These are phyloP conservation scores for Colletotrichum godetiae DNA, from an alignment of 2,329 filamentous ascomycete genomes.

Conservation along the genomic window DNA sequence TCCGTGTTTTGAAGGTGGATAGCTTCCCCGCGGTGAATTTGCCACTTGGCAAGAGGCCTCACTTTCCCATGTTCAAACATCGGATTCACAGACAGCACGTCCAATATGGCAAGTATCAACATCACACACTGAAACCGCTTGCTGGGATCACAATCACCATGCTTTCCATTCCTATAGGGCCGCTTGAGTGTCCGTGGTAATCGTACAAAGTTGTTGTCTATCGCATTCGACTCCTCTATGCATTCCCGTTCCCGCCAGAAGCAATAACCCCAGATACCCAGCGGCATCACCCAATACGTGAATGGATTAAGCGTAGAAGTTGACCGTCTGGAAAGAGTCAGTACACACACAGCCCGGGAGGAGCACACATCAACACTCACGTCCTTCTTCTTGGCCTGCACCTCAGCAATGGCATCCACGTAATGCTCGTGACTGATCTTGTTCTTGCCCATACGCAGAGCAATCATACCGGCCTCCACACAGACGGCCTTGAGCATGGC, in stretches of 20 bases:
- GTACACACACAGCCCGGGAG: constrained; percentile 14
- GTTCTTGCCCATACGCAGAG: constrained; percentile 90
- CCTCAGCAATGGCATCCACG: constrained; percentile 96
- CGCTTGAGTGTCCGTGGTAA: constrained; percentile 34
- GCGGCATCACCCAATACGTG: constrained; percentile 17
- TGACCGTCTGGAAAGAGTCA: constrained; percentile 62
- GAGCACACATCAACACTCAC: constrained; percentile 53
- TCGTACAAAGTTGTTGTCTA: constrained; percentile 37
- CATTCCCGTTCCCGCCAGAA: constrained; percentile 31
- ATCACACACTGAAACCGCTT: background rate
- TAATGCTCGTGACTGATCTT: constrained; percentile 99
- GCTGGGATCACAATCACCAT: constrained; percentile 18
- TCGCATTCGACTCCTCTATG: constrained; percentile 35
- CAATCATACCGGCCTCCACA: constrained; percentile 99
- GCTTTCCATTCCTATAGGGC: constrained; percentile 35
- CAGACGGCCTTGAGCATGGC: constrained; percentile 98
- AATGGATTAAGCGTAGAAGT: constrained; percentile 61
- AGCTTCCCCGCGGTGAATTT: background rate
- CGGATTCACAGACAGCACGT: background rate
- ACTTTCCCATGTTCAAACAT: background rate
- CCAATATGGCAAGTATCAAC: background rate
- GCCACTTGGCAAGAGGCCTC: constrained; percentile 34
- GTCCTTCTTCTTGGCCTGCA: constrained; percentile 96
- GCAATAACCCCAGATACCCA: constrained; percentile 27
- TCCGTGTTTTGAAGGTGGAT: background rate